Conservation (phyloP, 2,329 filamentous ascomycete species). For the Nannizziopsis arthrosporioides region DNA sequence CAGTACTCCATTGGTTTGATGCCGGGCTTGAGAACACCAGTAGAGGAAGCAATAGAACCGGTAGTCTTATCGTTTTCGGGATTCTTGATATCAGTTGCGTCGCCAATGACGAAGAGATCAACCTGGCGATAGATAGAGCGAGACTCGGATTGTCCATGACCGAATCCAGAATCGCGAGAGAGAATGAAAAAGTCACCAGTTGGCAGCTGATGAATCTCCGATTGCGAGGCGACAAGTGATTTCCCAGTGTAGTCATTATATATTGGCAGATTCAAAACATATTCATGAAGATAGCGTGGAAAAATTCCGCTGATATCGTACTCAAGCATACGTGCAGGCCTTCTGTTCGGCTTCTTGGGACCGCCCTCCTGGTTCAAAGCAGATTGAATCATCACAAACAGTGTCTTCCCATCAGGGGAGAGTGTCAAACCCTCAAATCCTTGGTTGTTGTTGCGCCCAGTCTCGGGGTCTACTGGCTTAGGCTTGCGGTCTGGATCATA, state of each 20-base stretch:
- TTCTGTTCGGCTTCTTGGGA: constrained; percentile 42
- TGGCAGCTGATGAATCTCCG: constrained; percentile 53
- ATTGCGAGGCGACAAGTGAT: constrained; percentile 51
- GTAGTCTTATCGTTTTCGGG: constrained; percentile 26
- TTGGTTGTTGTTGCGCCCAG: constrained; percentile 60
- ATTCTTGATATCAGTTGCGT: constrained; percentile 49
- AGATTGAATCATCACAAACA: constrained; percentile 56
- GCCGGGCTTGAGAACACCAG: constrained; percentile 43
- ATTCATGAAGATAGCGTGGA: constrained; percentile 47
- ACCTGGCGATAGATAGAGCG: constrained; percentile 54
- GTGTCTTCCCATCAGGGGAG: constrained; percentile 49
- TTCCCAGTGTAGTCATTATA: constrained; percentile 43
- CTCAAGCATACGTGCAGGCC: constrained; percentile 50
- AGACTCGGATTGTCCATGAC: constrained; percentile 47
- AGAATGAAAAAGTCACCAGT: constrained; percentile 21
- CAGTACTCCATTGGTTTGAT: constrained; percentile 53
- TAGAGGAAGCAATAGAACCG: constrained; percentile 37
- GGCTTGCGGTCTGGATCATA: constrained; percentile 43
- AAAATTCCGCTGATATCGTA: constrained; percentile 46
- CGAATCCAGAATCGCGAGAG: constrained; percentile 2
- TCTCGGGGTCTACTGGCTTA: constrained; percentile 45
- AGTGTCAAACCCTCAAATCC: constrained; percentile 60
- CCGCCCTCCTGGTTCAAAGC: constrained; percentile 53
- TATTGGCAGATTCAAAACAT: constrained; percentile 53
- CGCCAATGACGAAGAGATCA: constrained; percentile 53